phyloP scores from a whole-genome alignment of 306 rosid species.

The Vigna unguiculata region DNA sequence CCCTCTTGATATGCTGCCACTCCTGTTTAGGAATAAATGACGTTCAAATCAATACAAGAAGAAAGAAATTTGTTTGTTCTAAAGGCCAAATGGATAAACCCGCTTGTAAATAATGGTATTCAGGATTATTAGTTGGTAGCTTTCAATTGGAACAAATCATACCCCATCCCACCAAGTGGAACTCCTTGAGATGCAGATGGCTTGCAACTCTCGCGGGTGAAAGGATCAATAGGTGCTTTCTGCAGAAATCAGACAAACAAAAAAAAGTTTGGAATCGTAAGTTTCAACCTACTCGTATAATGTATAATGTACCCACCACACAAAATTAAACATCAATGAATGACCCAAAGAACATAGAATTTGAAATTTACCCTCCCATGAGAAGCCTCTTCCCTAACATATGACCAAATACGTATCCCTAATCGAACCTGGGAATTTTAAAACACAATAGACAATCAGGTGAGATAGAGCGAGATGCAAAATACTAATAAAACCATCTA shows the following conservation, averaged over 20 bases:
- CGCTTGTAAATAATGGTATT: conserved; percentile 24
- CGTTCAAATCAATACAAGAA: conserved; percentile 42
- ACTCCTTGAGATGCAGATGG: conserved; percentile 99
- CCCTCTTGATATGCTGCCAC: conserved; percentile 99
- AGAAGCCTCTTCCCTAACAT: conserved; percentile 98
- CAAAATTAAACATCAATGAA: conserved; percentile 10
- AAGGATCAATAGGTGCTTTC: conserved; percentile 99
- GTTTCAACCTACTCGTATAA: conserved; percentile 39
- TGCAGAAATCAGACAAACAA: conserved; percentile 53
- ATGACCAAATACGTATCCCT: conserved; percentile 97
- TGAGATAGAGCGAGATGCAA: conserved; percentile 4
- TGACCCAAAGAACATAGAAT: conserved; percentile 14
- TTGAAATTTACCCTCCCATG: conserved; percentile 91
- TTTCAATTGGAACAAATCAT: conserved; percentile 44
- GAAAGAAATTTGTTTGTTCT: conserved; percentile 2
- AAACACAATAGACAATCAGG: conserved; percentile 36
- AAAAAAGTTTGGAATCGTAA: conserved; percentile 41
- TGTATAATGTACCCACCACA: neutral
- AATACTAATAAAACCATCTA: neutral
- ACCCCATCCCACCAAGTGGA: conserved; percentile 99
- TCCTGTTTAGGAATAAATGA: conserved; percentile 58
- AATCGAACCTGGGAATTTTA: conserved; percentile 73
- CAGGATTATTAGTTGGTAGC: conserved; percentile 34
- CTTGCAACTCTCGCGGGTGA: conserved; percentile 91
- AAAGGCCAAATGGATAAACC: neutral